Conservation (phyloP, 2,329 filamentous ascomycete genomes). For the Paraphaeosphaeria minitans region DNA sequence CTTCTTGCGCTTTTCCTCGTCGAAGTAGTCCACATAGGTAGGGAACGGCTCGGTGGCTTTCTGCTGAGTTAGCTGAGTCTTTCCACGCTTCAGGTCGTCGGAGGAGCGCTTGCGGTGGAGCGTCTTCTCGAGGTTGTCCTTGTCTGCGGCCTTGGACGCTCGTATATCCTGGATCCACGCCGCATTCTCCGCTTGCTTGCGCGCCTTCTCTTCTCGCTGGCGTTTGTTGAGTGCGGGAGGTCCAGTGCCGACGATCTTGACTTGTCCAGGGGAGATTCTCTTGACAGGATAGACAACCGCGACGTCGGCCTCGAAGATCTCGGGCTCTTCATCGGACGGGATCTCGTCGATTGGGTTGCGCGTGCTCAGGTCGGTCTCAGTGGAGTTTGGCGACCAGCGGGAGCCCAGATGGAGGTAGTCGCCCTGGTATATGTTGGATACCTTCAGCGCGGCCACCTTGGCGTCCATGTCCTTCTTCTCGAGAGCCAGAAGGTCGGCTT, state of each 20-base stretch:
- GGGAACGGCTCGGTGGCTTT: conserved; percentile 5
- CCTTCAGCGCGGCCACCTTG: conserved; percentile 13
- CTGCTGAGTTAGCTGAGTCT: conserved; percentile 1
- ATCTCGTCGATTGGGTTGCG: conserved; percentile 20
- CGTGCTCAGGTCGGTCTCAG: conserved; percentile 14
- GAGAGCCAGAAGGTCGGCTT: conserved; percentile 7
- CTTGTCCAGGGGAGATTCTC: conserved; percentile 21
- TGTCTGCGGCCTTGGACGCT: neutral
- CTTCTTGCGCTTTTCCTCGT: conserved; percentile 20
- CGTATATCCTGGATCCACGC: neutral
- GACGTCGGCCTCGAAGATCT: conserved; percentile 18
- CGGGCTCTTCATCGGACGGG: conserved; percentile 25
- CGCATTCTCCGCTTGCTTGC: neutral
- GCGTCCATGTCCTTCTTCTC: conserved; percentile 19
- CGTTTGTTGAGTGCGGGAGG: neutral
- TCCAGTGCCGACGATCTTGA: conserved; percentile 17
- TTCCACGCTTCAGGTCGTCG: neutral
- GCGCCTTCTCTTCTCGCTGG: neutral
- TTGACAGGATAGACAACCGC: conserved; percentile 13
- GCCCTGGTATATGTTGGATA: conserved; percentile 16
- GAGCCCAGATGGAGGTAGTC: neutral
- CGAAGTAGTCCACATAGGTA: neutral
- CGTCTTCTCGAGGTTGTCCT: neutral
- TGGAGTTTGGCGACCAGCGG: conserved; percentile 14
- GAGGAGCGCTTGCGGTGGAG: neutral